Base-by-base conservation (phyloP, 768 basidiomycete genomes). In the Sporobolomyces pararoseus region DNA sequence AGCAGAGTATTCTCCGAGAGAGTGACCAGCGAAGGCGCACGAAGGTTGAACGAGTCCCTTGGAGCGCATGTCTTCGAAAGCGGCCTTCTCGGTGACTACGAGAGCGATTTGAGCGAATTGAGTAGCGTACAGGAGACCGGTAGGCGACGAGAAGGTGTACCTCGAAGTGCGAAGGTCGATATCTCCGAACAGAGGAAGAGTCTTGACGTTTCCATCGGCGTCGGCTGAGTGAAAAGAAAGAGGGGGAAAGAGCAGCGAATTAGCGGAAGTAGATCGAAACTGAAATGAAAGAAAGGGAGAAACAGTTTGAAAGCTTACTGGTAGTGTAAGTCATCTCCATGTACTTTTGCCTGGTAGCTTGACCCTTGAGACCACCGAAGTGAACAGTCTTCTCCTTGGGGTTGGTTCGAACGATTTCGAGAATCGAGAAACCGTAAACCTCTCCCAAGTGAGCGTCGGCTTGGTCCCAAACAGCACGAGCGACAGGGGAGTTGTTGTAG, bases 261-360 rank as follows among this genome's bases (percentile, higher is more conserved):
- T 7, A 10, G 29, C 35, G 14, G 63, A 60, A 27, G n/a, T n/a
- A n/a, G n/a, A n/a, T n/a, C n/a, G n/a, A n/a, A n/a, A n/a, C n/a
- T n/a, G n/a, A n/a, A n/a, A n/a, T n/a, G 27, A 1, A n/a, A 25
- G 16, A 14, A 23, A 37, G 32, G 27, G 46, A 52, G 49, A 31
- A 39, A 27, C 53, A 44, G 39, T 42, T 17, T n/a, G n/a, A 32
- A 23, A 14, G 57, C 68, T 32, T 34, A 71, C 91, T 89, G 0
- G 92, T 88, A 78, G 97, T 94, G 82, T 97, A 98, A 7, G 90
- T 89, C 89, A 99, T 96, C 75, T 94, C 93, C 91, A 98, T 98
- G 82, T 99, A 99, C n/a, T 96, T 87, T 76, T 94, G 90, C 34
- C 96, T 90, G 73, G 98, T 98, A 4, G 88, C 94, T 79, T 98